Conservation (phyloP, 345 rosid species). For the Erucastrum elatum region DNA sequence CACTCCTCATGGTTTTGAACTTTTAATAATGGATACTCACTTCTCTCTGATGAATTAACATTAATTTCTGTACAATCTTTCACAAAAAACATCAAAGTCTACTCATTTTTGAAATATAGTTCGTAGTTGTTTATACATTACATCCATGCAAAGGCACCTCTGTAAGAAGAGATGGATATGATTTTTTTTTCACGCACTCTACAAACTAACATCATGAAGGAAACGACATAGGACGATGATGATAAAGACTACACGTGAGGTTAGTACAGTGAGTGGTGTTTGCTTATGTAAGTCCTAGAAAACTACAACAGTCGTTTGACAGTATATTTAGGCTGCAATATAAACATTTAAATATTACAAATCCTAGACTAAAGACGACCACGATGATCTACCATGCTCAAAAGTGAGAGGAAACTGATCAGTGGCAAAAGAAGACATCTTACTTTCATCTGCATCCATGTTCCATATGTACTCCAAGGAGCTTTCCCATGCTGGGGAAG, state of each 20-base stretch:
- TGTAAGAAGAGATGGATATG: neutral
- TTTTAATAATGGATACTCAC: slow-evolving; percentile 2
- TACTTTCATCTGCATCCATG: slow-evolving; percentile 68
- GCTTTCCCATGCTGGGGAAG: slow-evolving; percentile 65
- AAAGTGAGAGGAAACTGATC: slow-evolving; percentile 44
- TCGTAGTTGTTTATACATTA: slow-evolving; percentile 28
- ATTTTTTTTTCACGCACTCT: slow-evolving; percentile 14
- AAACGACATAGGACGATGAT: slow-evolving; percentile 7
- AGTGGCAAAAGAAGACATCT: slow-evolving; percentile 52
- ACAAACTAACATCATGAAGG: slow-evolving; percentile 25
- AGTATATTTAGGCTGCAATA: slow-evolving; percentile 33
- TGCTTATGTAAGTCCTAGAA: slow-evolving; percentile 14
- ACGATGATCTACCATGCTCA: slow-evolving; percentile 45
- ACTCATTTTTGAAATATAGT: slow-evolving; percentile 10
- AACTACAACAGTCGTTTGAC: slow-evolving; percentile 14
- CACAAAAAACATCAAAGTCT: neutral
- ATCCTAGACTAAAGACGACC: slow-evolving; percentile 51
- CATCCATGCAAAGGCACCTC: neutral
- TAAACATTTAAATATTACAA: slow-evolving; percentile 57
- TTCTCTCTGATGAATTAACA: slow-evolving; percentile 5
- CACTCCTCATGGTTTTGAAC: neutral
- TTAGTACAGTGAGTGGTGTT: slow-evolving; percentile 21
- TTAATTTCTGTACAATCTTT: neutral
- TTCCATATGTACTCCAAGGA: slow-evolving; percentile 63
- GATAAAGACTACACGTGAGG: slow-evolving; percentile 26